These are phyloP conservation scores for Curvularia lunata DNA, from an alignment of 2,329 filamentous ascomycete species.

Conservation along the genomic window DNA sequence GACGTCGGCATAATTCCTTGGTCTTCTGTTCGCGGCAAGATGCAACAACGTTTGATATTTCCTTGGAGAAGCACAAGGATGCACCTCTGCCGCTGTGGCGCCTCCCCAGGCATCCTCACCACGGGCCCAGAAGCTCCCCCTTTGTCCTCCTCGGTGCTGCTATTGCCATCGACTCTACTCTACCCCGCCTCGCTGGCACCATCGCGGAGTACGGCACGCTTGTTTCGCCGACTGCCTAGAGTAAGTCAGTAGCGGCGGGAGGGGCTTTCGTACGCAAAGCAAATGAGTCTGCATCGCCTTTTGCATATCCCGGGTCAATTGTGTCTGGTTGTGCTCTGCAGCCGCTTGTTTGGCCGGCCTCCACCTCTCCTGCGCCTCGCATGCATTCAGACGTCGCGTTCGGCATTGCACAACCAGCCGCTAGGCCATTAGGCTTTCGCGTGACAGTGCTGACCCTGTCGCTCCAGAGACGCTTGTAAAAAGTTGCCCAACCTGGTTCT, in stretches of 20 bases:
- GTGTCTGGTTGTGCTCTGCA: constrained; percentile 8
- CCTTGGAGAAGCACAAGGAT: constrained; percentile 11
- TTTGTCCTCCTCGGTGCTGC: constrained; percentile 2
- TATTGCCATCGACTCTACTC: constrained; percentile 18
- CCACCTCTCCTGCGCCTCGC: constrained; percentile 18
- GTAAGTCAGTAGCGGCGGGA: constrained; percentile 15
- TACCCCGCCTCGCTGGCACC: constrained; percentile 17
- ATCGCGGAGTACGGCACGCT: constrained; percentile 31
- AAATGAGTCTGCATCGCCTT: constrained; percentile 18
- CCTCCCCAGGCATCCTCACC: background rate
- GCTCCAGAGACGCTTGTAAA: constrained; percentile 22
- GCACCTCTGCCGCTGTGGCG: constrained; percentile 9
- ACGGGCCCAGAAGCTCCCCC: constrained; percentile 13
- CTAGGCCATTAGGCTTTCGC: constrained; percentile 25
- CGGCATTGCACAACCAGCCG: constrained; percentile 31
- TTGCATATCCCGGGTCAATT: constrained; percentile 13
- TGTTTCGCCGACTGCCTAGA: constrained; percentile 36
- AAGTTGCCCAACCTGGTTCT: constrained; percentile 22
- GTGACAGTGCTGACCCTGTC: constrained; percentile 26
- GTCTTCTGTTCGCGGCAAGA: constrained; percentile 10
- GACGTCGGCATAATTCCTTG: background rate
- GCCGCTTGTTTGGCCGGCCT: constrained; percentile 1
- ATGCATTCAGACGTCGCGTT: constrained; percentile 8
- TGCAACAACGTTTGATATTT: constrained; percentile 16
- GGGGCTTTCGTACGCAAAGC: constrained; percentile 14